These are phyloP conservation scores for Stagonosporopsis cucurbitacearum DNA, from an alignment of 2,329 filamentous ascomycete species.

Conservation along the genomic window DNA sequence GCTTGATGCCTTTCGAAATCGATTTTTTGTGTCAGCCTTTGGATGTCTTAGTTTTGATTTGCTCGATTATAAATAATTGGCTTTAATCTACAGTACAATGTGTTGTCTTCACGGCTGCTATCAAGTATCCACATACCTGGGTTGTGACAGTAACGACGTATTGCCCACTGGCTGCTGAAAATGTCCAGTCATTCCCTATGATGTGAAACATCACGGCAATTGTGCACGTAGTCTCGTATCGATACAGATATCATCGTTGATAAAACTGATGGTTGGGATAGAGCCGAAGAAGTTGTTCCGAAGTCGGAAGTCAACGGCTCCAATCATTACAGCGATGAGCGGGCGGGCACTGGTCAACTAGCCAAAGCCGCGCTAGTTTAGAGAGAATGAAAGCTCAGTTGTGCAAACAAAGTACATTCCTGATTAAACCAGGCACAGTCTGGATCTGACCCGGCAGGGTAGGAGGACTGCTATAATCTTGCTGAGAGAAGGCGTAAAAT, in stretches of 20 bases:
- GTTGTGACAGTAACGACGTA: not conserved
- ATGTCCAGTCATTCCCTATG: not conserved
- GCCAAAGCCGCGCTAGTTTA: conserved; percentile 5
- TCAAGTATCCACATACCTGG: not conserved
- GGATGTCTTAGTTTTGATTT: not conserved
- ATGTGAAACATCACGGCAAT: not conserved
- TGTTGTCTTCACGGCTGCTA: not conserved
- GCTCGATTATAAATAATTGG: not conserved
- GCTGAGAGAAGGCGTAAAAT: not conserved
- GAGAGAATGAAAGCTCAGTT: not conserved
- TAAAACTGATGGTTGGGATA: not conserved
- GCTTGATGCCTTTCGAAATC: not conserved
- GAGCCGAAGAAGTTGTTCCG: not conserved
- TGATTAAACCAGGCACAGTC: not conserved
- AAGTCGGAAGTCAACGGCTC: not conserved
- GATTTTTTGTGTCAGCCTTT: not conserved
- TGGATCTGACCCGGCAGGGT: not conserved
- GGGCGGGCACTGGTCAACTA: not conserved
- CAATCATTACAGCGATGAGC: not conserved
- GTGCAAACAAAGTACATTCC: not conserved
- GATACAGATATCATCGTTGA: not conserved
- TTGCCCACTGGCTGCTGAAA: not conserved
- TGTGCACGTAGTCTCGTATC: not conserved
- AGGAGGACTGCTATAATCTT: not conserved
- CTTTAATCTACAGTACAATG: not conserved